Evolutionary conservation across 345 rosid species (phyloP), one percentile per base, ranked within the genome.

Genomic region (Murraya paniculata): DNA sequence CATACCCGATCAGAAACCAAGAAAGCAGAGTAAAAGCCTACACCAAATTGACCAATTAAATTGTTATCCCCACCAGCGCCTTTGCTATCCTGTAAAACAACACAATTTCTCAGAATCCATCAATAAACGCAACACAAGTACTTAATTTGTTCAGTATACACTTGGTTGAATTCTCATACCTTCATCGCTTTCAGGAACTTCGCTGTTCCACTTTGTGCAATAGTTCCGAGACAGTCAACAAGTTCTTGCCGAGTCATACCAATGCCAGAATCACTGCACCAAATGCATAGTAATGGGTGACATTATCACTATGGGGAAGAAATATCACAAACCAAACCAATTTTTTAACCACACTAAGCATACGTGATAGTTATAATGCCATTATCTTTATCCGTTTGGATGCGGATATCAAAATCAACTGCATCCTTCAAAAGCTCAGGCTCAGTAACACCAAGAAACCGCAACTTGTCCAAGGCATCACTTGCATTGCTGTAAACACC

Each of bases 151-250:
- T 41, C 39, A 21, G 16, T 14, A 59, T 41, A n/a, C 6, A 41
- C 6, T 38, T 61, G n/a, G 50, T 62, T 53, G 16, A 27, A 78
- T 73, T 71, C 11, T 48, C 72, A 56, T 56, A 96, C 99, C 99
- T 94, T 96, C 78, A 94, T 7, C 27, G 99, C 95, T 86, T 91
- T 90, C 81, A 94, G 79, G 83, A 96, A 96, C 80, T 96, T 96
- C 31, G 99, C 97, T 72, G 99, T 96, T 79, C 99, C 99, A 88
- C 98, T 96, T 77, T 96, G 97, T 1, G 99, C 99, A 79, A 96
- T 92, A 78, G 98, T 96, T 72, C 98, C 99, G 67, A 96, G 98
- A 81, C 98, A 94, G 77, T 96, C 98, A 67, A 96, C 90, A 61
- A 96, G 80, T 53, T 96, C 99, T 90, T 94, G 91, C 1, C 90